Evolutionary conservation across 2,329 filamentous ascomycete species (phyloP).

Genomic region (Elsinoe arachidis): DNA sequence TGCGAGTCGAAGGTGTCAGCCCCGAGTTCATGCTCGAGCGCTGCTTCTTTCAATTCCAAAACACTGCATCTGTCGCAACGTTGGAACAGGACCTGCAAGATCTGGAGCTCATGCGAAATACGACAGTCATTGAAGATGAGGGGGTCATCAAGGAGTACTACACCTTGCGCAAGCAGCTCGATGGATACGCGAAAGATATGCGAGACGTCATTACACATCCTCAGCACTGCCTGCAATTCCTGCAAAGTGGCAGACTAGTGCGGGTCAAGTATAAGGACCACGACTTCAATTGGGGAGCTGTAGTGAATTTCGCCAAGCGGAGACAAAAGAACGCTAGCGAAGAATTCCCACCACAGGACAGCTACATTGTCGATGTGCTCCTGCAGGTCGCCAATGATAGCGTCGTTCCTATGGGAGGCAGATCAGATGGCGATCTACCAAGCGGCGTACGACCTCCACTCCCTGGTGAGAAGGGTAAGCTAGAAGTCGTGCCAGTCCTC

Average conservation of each 20-base stretch:
- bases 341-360: conserved; percentile 64
- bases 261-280: conserved; percentile 69
- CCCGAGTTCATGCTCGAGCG: conserved; percentile 98
- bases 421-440: conserved; percentile 50
- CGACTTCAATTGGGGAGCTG: conserved; percentile 92
- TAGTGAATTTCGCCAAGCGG: conserved; percentile 64
- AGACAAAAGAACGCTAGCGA: conserved; percentile 56
- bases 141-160: conserved; percentile 89
- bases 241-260: conserved; percentile 81
- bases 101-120: conserved; percentile 65
- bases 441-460: conserved; percentile 52
- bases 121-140: conserved; percentile 75
- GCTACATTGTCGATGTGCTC: conserved; percentile 74
- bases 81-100: conserved; percentile 76
- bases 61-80: conserved; percentile 73
- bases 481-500: conserved; percentile 79
- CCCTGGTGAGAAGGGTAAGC: conserved; percentile 56
- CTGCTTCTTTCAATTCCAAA: conserved; percentile 98
- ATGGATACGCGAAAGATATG: conserved; percentile 80
- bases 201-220: conserved; percentile 85
- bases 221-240: conserved; percentile 71
- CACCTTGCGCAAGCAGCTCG: conserved; percentile 74
- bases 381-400: conserved; percentile 55
- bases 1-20: conserved; percentile 97
- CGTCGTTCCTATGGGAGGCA: conserved; percentile 30